phyloP scores from a whole-genome alignment of 116 monocot species.

The Papilionanthe hybrid region DNA sequence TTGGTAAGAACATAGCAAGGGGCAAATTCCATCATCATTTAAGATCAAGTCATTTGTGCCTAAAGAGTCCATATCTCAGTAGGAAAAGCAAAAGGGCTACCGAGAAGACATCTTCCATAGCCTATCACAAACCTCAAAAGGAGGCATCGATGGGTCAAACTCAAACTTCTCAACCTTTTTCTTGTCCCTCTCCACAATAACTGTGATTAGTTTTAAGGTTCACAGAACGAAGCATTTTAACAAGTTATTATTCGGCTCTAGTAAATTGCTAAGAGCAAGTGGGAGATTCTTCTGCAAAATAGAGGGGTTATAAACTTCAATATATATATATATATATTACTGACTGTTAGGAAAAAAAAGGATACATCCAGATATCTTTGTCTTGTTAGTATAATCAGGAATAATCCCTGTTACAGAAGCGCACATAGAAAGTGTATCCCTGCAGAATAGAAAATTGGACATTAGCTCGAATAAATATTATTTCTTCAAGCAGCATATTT shows the following conservation, averaged over 20 bases:
- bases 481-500: not conserved
- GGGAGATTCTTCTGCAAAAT: too few species aligned
- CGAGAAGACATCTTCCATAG: conserved; percentile 20
- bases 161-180: conserved; percentile 49
- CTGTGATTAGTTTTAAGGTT: conserved; percentile 33
- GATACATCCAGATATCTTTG: conserved; percentile 73
- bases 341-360: conserved; percentile 13
- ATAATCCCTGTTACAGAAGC: conserved; percentile 65
- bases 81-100: not conserved
- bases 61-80: too few species aligned
- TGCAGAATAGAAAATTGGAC: conserved; percentile 23
- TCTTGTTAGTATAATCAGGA: conserved; percentile 47
- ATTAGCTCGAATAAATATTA: not conserved
- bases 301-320: too few species aligned
- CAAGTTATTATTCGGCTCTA: not conserved
- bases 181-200: conserved; percentile 42
- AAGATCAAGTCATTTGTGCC: too few species aligned
- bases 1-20: too few species aligned
- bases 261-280: not conserved
- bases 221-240: not conserved
- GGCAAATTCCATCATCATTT: too few species aligned
- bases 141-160: not conserved
- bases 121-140: conserved; percentile 5
- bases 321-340: too few species aligned
- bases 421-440: conserved; percentile 70